A percentile compares a stretch with the other conserved stretches of the same genome.
Conservation (phyloP, 768 basidiomycete species). For the Lactarius quietus region DNA sequence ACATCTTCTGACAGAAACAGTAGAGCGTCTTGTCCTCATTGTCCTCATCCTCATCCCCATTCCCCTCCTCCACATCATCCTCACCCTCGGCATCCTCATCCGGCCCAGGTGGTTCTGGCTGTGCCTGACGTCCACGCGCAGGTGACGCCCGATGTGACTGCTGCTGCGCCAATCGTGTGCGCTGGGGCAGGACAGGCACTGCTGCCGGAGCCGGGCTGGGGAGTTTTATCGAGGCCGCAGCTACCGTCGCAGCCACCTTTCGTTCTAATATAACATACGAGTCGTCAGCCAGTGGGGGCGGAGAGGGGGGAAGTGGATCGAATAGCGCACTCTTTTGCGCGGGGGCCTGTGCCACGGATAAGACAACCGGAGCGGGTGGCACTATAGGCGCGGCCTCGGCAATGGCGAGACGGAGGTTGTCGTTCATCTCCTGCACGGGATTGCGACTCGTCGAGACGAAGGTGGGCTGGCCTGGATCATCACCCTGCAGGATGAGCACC, state of each 20-base stretch:
- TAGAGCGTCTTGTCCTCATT: slow-evolving; percentile 57
- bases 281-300: not conserved
- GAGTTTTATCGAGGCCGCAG: slow-evolving; percentile 34
- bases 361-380: slow-evolving; percentile 14
- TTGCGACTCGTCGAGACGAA: slow-evolving; percentile 32
- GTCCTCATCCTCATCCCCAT: slow-evolving; percentile 47
- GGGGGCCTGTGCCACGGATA: slow-evolving; percentile 11
- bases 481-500: slow-evolving; percentile 45
- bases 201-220: slow-evolving; percentile 35
- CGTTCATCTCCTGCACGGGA: slow-evolving; percentile 38
- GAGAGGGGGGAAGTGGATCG: not conserved
- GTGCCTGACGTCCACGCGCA: slow-evolving; percentile 16
- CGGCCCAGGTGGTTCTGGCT: slow-evolving; percentile 17
- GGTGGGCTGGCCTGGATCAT: slow-evolving; percentile 36
- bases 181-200: slow-evolving; percentile 25
- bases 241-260: slow-evolving; percentile 27
- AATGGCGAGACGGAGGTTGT: slow-evolving; percentile 22
- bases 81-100: slow-evolving; percentile 38
- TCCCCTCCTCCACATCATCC: slow-evolving; percentile 36
- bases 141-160: slow-evolving; percentile 27
- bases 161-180: slow-evolving; percentile 32
- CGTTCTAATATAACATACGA: slow-evolving; percentile 13
- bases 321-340: slow-evolving; percentile 20
- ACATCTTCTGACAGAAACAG: slow-evolving; percentile 60
- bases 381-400: slow-evolving; percentile 20